Evolutionary conservation across 2,329 filamentous ascomycete genomes (phyloP), one percentile per base, ranked within the genome.

Genomic region (Colletotrichum nymphaeae): DNA sequence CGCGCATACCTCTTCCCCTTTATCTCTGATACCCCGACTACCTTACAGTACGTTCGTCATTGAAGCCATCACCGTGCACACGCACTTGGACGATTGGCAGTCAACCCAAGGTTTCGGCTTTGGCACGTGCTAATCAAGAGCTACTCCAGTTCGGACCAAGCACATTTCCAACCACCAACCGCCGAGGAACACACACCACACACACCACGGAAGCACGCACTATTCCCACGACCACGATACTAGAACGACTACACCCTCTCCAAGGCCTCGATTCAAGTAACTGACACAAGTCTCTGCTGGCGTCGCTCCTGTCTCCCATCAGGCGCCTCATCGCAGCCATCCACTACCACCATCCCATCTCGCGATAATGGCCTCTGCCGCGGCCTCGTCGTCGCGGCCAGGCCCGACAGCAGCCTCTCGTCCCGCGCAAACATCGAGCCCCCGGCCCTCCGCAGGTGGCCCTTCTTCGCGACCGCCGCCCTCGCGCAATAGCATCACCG

Each of bases 401-500:
- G 67, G 67, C 71, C 67, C 71, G 11, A 30, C 63, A 24, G 63
- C 60, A 26, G 56, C 32, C 68, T 12, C 35, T 24, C 67, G 72
- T 35, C 52, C 72, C 8, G 26, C 35, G 16, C 37, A 68, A 28
- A 32, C 66, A 35, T 58, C 67, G 28, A 66, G 63, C 19, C 73
- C 73, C n/a, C 67, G 70, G 28, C 65, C 73, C 5, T 46, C 72
- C 42, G 63, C 35, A 49, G 24, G 58, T 63, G 65, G 65, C 49
- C 65, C 73, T 5, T 74, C 73, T 4, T 55, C 59, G 49, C 26
- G 65, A n/a, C 73, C 73, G 16, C 55, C 66, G 7, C 46, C 69
- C 12, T 69, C 73, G 26, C 58, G 69, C 63, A 74, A 72, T 16
- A 65, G 82, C 4, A 78, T 76, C 35, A 71, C 76, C 52, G 93